These are phyloP conservation scores for Furcasterigmium furcatum DNA, from an alignment of 2,329 filamentous ascomycete genomes.

Conservation along the genomic window DNA sequence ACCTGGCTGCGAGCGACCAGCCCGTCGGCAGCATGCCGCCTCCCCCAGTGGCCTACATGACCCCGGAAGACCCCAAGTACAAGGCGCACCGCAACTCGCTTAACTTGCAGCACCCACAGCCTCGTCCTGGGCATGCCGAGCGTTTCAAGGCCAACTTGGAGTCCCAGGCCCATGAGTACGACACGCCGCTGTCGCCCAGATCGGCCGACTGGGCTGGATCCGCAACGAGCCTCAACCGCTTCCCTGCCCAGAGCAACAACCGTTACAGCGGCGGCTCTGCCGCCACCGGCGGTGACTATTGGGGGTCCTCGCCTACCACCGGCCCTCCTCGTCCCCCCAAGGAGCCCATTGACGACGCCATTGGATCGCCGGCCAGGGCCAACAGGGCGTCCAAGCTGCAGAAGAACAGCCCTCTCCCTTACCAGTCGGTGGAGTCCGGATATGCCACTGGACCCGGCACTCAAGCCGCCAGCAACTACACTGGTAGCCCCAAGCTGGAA, in stretches of 20 bases:
- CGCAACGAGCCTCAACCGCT: constrained; percentile 53
- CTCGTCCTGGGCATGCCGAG: constrained; percentile 68
- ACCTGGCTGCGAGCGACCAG: constrained; percentile 30
- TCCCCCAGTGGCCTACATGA: constrained; percentile 51
- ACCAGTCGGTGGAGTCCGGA: constrained; percentile 51
- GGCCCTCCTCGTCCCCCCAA: constrained; percentile 60
- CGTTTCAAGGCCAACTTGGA: constrained; percentile 73
- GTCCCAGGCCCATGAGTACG: constrained; percentile 67
- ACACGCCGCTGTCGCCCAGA: constrained; percentile 55
- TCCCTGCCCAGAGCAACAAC: constrained; percentile 39
- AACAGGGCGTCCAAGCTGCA: constrained; percentile 47
- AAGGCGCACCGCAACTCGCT: constrained; percentile 78
- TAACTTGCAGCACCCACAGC: constrained; percentile 77
- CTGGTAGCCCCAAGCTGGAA: constrained; percentile 50
- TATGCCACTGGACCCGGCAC: constrained; percentile 47
- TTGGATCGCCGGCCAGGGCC: constrained; percentile 42
- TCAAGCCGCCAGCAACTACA: constrained; percentile 47
- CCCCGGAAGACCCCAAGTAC: constrained; percentile 72
- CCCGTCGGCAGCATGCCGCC: constrained; percentile 13
- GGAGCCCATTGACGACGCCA: constrained; percentile 49
- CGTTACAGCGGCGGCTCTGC: constrained; percentile 40
- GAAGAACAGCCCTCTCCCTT: constrained; percentile 54
- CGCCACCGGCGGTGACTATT: constrained; percentile 36
- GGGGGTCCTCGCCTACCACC: constrained; percentile 37
- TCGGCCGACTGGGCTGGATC: constrained; percentile 63